Conservation (phyloP, 2,329 filamentous ascomycete genomes). For the Periconia sp. region DNA sequence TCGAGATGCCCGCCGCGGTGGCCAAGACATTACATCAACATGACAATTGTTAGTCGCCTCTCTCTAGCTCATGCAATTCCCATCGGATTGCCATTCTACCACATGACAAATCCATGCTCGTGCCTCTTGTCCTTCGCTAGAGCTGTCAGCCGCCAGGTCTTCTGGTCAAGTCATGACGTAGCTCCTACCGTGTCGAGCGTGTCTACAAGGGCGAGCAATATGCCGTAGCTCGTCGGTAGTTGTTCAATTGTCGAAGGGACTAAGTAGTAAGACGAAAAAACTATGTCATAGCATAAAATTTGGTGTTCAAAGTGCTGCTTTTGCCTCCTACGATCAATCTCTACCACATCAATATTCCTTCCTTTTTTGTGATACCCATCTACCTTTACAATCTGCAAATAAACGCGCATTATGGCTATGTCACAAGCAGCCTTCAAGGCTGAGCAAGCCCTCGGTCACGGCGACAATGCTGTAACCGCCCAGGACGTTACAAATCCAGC, state of each 20-base stretch:
- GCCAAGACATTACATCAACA: too few relatives aligned
- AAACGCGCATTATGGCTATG: slow-evolving; percentile 34
- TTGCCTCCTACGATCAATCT: neutral
- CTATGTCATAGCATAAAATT: slow-evolving; percentile 39
- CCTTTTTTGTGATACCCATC: slow-evolving; percentile 12
- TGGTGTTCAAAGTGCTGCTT: too few relatives aligned
- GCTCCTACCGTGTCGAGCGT: slow-evolving; percentile 26
- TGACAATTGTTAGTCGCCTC: too few relatives aligned
- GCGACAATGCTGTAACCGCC: slow-evolving; percentile 65
- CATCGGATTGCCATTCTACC: too few relatives aligned
- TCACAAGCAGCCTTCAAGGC: slow-evolving; percentile 65
- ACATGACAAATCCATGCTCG: slow-evolving; percentile 9
- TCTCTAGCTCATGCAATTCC: too few relatives aligned
- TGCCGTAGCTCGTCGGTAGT: slow-evolving; percentile 24
- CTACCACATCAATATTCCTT: neutral
- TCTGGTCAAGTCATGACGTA: slow-evolving; percentile 37
- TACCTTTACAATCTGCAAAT: slow-evolving; percentile 7
- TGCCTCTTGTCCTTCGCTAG: slow-evolving; percentile 7
- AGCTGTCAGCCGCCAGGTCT: slow-evolving; percentile 24
- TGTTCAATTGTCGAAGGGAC: slow-evolving; percentile 15
- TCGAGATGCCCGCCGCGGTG: too few relatives aligned
- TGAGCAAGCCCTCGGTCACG: slow-evolving; percentile 74
- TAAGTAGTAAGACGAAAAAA: slow-evolving; percentile 13
- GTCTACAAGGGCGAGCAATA: slow-evolving; percentile 30
- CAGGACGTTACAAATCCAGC: slow-evolving; percentile 75